These are phyloP conservation scores for Aspergillus sp. DNA, from an alignment of 2,329 filamentous ascomycete genomes.

Conservation along the genomic window DNA sequence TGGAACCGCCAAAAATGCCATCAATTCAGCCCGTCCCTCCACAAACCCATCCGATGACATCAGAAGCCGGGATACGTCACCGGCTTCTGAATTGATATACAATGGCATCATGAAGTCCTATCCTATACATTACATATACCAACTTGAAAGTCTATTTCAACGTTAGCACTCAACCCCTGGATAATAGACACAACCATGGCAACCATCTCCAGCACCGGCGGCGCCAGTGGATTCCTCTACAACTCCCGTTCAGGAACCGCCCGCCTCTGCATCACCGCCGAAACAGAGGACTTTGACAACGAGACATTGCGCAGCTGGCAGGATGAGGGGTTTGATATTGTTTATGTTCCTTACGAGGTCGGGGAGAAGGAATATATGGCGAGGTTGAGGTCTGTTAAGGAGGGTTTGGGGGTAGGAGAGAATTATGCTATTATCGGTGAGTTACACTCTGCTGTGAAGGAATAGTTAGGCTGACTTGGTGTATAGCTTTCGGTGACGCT, in stretches of 20 bases:
- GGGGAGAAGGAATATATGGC: slow-evolving; percentile 46
- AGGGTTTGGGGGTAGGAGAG: slow-evolving; percentile 51
- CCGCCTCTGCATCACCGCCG: slow-evolving; percentile 27
- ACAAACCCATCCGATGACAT: neutral
- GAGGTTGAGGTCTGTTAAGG: slow-evolving; percentile 46
- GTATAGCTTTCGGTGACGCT: slow-evolving; percentile 54
- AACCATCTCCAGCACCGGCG: slow-evolving; percentile 24
- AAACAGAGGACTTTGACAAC: slow-evolving; percentile 45
- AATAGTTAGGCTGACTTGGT: too few relatives aligned
- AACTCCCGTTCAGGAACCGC: slow-evolving; percentile 27
- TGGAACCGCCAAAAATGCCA: too few relatives aligned
- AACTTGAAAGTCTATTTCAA: neutral
- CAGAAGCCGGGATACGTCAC: neutral
- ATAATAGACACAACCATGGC: slow-evolving; percentile 19
- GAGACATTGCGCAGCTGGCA: slow-evolving; percentile 49
- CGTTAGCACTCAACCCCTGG: neutral
- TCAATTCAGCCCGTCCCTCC: too few relatives aligned
- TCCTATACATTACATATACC: neutral
- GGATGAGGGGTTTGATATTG: slow-evolving; percentile 55
- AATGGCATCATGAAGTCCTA: neutral
- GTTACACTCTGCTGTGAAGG: slow-evolving; percentile 3
- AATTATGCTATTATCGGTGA: slow-evolving; percentile 58
- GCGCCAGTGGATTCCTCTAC: slow-evolving; percentile 27
- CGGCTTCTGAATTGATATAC: too few relatives aligned
- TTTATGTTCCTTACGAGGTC: slow-evolving; percentile 51